Evolutionary conservation across 768 basidiomycete genomes (phyloP), one percentile per base, ranked within the genome.

Genomic region (Lenzites betulinus): DNA sequence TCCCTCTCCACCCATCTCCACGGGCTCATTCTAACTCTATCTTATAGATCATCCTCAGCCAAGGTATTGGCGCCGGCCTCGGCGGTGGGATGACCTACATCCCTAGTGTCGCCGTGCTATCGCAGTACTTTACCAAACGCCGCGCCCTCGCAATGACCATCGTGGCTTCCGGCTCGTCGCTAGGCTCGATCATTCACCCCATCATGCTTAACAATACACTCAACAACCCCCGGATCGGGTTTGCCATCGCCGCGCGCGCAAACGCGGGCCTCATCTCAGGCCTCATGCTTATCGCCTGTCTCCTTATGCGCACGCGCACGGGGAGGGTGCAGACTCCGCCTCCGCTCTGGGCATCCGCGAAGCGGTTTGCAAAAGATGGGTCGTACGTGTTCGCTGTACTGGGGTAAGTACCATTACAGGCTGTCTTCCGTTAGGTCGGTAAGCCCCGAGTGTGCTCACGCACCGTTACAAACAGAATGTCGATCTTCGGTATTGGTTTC

Each of bases 91-190:
- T 82, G 35, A 65, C 80, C 38, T 84, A 76, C 57, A 65, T 82
- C 16, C 82, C 82, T 0, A 73, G 77, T 41, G 62, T 78, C 52
- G 74, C 75, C 6, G 60, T 83, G 22, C 64, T 80, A 8, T 75
- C 78, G 5, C 82, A 81, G 35, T 76, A 79, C 63, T 85, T 84
- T 69, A 67, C 68, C 30, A 70, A 68, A 48, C 70, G 73, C 15
- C 72, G 80, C 25, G 68, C 78, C 3, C 62, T 79, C 4, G 79
- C 80, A 7, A 78, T 81, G 65, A 79, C 81, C 9, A 66, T 84
- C 43, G 75, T 74, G 23, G 69, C 76, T 1, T 74, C 75, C 36
- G 80, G 81, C 36, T 71, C 69, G 30, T 63, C 62, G 47, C 25
- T 74, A 38, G 67, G 68, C 53, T 60, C 66, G 52, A 50, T 71